Evolutionary conservation across 805 yeast species (phyloP), one percentile per base, ranked within the genome.

Genomic region (Lipomyces starkeyi): DNA sequence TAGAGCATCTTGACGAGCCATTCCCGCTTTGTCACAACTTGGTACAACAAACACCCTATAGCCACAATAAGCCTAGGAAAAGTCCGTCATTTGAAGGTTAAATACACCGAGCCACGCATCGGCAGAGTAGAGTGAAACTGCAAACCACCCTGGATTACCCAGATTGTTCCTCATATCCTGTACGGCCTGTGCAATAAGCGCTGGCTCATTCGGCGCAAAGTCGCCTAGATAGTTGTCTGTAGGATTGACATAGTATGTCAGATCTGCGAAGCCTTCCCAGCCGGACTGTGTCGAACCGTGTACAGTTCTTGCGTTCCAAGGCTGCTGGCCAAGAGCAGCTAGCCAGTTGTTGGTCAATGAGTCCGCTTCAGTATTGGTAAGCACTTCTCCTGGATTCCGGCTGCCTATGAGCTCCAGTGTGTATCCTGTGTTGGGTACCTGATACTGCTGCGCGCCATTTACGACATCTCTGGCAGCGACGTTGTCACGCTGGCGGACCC

Each of bases 91-190:
- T 17, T 53, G 56, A 22, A 53, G 29, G 56, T 53, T 53, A 53
- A 53, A 53, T 27, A 53, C 56, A 53, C 56, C 56, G 29, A 53
- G 56, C 56, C 56, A 53, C 13, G 56, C 56, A 2, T 53, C 56
- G 27, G 22, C 22, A 11, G 56, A 53, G 56, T 53, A 53, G 17
- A 53, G 56, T 17, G 56, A 53, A 4, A 53, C 56, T 17, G 56
- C 56, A 53, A 53, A 53, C 56, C 56, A 53, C 29, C 56, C 56
- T 53, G 56, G 56, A 53, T 53, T 53, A 22, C 56, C 56, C 14
- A 53, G 29, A 14, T 53, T 53, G 56, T 53, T 53, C 29, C 56
- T 53, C 56, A 53, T 53, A 53, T 53, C 56, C 56, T 53, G 56
- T 53, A 53, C 56, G 56, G 56, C 56, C 56, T 53, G 56, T 13